Evolutionary conservation across 2,329 filamentous ascomycete genomes (phyloP).

Genomic region (Trichoderma sp.): DNA sequence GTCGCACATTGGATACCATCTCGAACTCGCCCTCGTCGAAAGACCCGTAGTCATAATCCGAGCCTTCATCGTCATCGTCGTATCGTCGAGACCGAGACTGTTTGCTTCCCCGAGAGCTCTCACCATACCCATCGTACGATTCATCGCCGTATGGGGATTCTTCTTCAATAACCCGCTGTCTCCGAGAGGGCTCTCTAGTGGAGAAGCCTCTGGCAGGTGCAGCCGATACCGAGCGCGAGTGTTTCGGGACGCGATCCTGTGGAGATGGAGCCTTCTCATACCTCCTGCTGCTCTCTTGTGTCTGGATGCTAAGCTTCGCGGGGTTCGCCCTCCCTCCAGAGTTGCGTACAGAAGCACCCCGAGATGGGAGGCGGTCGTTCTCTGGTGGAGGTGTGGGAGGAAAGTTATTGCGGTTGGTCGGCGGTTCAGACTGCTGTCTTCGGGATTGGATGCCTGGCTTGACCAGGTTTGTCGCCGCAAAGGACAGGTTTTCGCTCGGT

Average conservation of each 20-base stretch:
- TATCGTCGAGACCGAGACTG: conserved; percentile 44
- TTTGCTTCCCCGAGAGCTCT: conserved; percentile 41
- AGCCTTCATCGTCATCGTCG: conserved; percentile 79
- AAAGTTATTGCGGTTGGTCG: conserved; percentile 76
- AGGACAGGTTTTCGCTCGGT: conserved; percentile 80
- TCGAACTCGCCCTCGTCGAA: conserved; percentile 79
- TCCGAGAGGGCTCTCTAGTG: conserved; percentile 34
- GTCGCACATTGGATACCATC: conserved; percentile 61
- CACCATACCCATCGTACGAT: conserved; percentile 62
- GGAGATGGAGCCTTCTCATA: conserved; percentile 44
- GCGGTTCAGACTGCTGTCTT: conserved; percentile 82
- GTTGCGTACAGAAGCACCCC: conserved; percentile 60
- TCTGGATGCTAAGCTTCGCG: conserved; percentile 62
- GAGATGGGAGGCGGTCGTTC: conserved; percentile 62
- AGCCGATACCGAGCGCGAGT: conserved; percentile 48
- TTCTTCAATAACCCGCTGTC: conserved; percentile 39
- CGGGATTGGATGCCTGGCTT: conserved; percentile 79
- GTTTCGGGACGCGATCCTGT: conserved; percentile 31
- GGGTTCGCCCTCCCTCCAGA: conserved; percentile 57
- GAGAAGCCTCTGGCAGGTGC: conserved; percentile 40
- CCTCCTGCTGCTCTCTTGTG: conserved; percentile 50
- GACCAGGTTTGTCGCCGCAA: conserved; percentile 88
- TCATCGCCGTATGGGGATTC: conserved; percentile 68
- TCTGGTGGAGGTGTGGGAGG: conserved; percentile 98
- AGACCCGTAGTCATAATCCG: conserved; percentile 66